phyloP scores from a whole-genome alignment of 371 early-diverging fungal genomes.

The Amoeboaphelidium protococcarum region DNA sequence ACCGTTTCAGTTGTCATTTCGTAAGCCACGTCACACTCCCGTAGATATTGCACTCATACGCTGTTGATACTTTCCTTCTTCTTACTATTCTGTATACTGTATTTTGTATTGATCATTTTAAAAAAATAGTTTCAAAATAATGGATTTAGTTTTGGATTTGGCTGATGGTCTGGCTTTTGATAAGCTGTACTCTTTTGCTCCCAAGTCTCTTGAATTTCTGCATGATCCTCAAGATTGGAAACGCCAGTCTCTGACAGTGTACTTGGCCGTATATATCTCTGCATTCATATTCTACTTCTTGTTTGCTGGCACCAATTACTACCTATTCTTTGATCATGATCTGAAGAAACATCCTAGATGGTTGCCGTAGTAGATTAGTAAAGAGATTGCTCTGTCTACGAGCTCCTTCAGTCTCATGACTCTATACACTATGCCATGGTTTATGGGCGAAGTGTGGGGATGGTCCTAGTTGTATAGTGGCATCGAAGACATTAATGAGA shows the following conservation, averaged over 20 bases:
- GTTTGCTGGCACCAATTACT: constrained; percentile 44
- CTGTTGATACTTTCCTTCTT: too few relatives aligned
- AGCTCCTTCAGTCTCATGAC: constrained; percentile 50
- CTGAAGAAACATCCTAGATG: constrained; percentile 73
- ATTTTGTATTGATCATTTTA: too few relatives aligned
- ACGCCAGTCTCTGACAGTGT: constrained; percentile 42
- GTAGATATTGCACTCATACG: too few relatives aligned
- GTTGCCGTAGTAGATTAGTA: constrained; percentile 22
- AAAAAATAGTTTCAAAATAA: too few relatives aligned
- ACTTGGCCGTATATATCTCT: constrained; percentile 33
- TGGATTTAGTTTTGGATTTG: too few relatives aligned
- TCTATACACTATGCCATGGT: constrained; percentile 61
- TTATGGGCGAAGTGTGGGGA: constrained; percentile 58
- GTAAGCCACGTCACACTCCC: too few relatives aligned
- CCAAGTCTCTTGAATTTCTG: too few relatives aligned
- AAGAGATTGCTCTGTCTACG: constrained; percentile 53
- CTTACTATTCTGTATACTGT: too few relatives aligned
- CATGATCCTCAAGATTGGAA: too few relatives aligned
- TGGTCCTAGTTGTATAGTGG: constrained; percentile 47
- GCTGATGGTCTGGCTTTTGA: too few relatives aligned
- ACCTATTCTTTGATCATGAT: constrained; percentile 54
- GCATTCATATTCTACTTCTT: constrained; percentile 47
- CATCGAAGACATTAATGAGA: constrained; percentile 16
- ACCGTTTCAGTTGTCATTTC: too few relatives aligned
- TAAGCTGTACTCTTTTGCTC: too few relatives aligned